These are phyloP conservation scores for Komagataella ulmi DNA, from an alignment of 805 yeast species.

Conservation along the genomic window DNA sequence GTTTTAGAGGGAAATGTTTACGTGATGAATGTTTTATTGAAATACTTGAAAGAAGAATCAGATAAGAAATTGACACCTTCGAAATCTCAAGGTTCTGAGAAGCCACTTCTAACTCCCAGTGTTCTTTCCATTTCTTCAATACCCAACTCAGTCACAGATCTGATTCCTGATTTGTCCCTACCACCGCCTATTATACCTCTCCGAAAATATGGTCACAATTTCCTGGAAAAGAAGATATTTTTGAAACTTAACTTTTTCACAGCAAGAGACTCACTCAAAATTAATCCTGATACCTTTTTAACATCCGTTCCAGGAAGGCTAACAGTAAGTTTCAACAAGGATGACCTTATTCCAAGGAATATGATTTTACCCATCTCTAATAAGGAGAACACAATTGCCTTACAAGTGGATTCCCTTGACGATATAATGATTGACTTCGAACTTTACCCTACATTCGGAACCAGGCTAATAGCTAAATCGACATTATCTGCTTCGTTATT, in stretches of 20 bases:
- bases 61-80: slow-evolving; percentile 4
- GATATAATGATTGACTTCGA: slow-evolving; percentile 75
- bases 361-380: slow-evolving; percentile 67
- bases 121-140: neutral
- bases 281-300: slow-evolving; percentile 29
- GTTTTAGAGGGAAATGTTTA: slow-evolving; percentile 87
- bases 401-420: slow-evolving; percentile 71
- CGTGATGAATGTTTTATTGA: slow-evolving; percentile 60
- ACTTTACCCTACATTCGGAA: slow-evolving; percentile 89
- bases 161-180: slow-evolving; percentile 78
- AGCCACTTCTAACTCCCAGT: neutral
- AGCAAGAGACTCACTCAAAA: slow-evolving; percentile 27
- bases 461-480: slow-evolving; percentile 81
- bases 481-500: slow-evolving; percentile 52
- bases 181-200: slow-evolving; percentile 96
- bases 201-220: slow-evolving; percentile 90
- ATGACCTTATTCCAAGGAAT: slow-evolving; percentile 83
- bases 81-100: slow-evolving; percentile 7
- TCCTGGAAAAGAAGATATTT: slow-evolving; percentile 78
- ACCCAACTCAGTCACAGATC: slow-evolving; percentile 31
- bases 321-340: slow-evolving; percentile 61
- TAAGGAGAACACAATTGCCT: slow-evolving; percentile 50
- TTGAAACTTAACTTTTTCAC: slow-evolving; percentile 61
- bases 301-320: slow-evolving; percentile 64
- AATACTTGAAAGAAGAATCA: slow-evolving; percentile 9